Evolutionary conservation across 768 basidiomycete species (phyloP).

Genomic region (Tulasnella sp.): DNA sequence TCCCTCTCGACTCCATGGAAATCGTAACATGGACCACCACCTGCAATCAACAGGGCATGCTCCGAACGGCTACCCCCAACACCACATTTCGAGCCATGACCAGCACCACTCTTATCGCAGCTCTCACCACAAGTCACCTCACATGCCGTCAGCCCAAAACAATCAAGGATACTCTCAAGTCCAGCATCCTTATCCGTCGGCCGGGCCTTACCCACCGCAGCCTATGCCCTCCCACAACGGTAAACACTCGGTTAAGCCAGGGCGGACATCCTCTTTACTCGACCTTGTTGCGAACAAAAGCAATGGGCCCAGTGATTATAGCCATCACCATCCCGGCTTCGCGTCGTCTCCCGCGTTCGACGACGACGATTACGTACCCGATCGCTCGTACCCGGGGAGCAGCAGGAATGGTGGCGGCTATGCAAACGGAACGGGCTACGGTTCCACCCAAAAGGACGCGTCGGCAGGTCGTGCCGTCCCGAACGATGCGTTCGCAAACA

Average conservation of each 20-base stretch:
- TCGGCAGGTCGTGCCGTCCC: background rate
- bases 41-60: background rate
- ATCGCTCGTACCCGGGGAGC: background rate
- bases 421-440: conserved; percentile 8
- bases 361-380: conserved; percentile 14
- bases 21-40: background rate
- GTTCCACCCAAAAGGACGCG: background rate
- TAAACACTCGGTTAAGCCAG: background rate
- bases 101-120: background rate
- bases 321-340: background rate
- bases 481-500: background rate
- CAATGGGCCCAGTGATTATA: background rate
- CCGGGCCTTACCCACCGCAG: background rate
- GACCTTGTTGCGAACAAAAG: conserved; percentile 14
- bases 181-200: background rate
- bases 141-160: background rate
- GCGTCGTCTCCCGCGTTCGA: conserved; percentile 7
- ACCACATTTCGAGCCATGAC: background rate
- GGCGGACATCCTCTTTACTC: conserved; percentile 9
- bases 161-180: background rate
- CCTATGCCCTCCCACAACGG: background rate
- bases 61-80: background rate
- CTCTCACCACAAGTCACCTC: background rate
- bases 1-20: background rate
- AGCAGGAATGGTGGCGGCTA: background rate